Percentiles rank a stretch among this genome's conserved stretches.
phyloP scores from a whole-genome alignment of 2,329 filamentous ascomycete species.

The Botrytis sinoallii region DNA sequence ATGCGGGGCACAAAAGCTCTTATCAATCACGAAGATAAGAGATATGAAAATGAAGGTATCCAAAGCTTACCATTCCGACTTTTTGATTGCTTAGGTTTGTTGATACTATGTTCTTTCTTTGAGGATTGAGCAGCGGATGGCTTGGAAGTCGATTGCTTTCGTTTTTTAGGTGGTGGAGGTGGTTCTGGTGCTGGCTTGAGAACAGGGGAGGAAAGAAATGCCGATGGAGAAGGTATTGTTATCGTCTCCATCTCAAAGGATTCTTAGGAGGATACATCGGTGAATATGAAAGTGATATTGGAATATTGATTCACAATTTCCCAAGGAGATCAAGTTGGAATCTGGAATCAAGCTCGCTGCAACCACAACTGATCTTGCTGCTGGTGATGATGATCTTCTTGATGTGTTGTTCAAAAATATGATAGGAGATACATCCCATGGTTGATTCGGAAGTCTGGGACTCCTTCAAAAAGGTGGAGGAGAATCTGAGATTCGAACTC shows the following conservation, averaged over 20 bases:
- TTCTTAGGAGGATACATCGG: slow-evolving; percentile 28
- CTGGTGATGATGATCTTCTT: slow-evolving; percentile 11
- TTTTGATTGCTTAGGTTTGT: slow-evolving; percentile 70
- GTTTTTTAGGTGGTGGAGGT: slow-evolving; percentile 27
- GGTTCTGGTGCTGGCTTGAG: slow-evolving; percentile 35
- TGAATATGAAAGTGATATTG: slow-evolving; percentile 7
- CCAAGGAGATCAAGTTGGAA: not conserved
- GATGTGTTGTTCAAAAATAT: slow-evolving; percentile 17
- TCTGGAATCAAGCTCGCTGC: slow-evolving; percentile 2
- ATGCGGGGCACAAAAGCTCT: slow-evolving; percentile 18
- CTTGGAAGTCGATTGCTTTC: slow-evolving; percentile 30
- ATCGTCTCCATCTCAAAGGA: slow-evolving; percentile 52
- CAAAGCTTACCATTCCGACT: slow-evolving; percentile 65
- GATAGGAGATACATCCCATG: slow-evolving; percentile 15
- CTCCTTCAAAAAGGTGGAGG: slow-evolving; percentile 13
- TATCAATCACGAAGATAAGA: slow-evolving; percentile 33
- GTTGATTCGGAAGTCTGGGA: not conserved
- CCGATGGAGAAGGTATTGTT: slow-evolving; percentile 57
- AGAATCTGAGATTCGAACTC: slow-evolving; percentile 6
- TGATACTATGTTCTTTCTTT: slow-evolving; percentile 40
- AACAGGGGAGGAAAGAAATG: slow-evolving; percentile 46
- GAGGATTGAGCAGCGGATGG: slow-evolving; percentile 24
- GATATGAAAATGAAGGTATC: slow-evolving; percentile 11
- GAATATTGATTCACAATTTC: not conserved
- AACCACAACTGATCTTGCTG: not conserved